phyloP scores from a whole-genome alignment of 306 rosid species.

The Inga leiocalycina region DNA sequence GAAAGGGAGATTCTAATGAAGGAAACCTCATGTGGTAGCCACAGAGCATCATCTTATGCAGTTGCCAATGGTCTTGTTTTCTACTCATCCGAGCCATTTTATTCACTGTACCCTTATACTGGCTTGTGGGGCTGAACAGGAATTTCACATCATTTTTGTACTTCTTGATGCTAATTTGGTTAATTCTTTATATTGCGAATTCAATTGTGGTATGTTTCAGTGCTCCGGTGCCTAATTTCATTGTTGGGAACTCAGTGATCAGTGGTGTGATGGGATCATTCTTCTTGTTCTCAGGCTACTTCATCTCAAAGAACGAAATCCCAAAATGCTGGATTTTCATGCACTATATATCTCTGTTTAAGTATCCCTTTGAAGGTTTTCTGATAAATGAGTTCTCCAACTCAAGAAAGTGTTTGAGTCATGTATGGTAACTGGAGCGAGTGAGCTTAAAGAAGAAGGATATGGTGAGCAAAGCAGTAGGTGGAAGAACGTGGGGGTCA shows the following conservation, averaged over 20 bases:
- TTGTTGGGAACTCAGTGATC: slow-evolving; percentile 87
- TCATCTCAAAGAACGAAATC: slow-evolving; percentile 76
- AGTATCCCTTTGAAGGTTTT: slow-evolving; percentile 97
- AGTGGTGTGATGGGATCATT: slow-evolving; percentile 91
- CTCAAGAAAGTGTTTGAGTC: slow-evolving; percentile 83
- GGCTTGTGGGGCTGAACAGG: slow-evolving; percentile 84
- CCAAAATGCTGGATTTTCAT: slow-evolving; percentile 89
- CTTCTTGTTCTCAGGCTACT: slow-evolving; percentile 93
- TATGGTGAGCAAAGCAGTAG: slow-evolving; percentile 71
- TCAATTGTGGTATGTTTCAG: slow-evolving; percentile 96
- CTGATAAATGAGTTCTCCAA: slow-evolving; percentile 85
- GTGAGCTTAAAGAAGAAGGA: slow-evolving; percentile 78
- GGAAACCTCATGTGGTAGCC: slow-evolving; percentile 84
- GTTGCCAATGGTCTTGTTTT: slow-evolving; percentile 86
- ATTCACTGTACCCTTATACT: slow-evolving; percentile 74
- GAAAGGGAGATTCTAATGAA: slow-evolving; percentile 94
- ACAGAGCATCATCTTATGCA: slow-evolving; percentile 82
- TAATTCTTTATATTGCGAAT: slow-evolving; percentile 85
- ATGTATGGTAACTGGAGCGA: slow-evolving; percentile 67
- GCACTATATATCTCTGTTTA: slow-evolving; percentile 86
- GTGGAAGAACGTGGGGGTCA: slow-evolving; percentile 81
- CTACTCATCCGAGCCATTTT: slow-evolving; percentile 81
- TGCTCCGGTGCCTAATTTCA: slow-evolving; percentile 90
- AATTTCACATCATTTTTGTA: slow-evolving; percentile 70
- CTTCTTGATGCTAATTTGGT: slow-evolving; percentile 80